Evolutionary conservation across 1,284 basidiomycete species (phyloP).

Genomic region (Fomes fomentarius): DNA sequence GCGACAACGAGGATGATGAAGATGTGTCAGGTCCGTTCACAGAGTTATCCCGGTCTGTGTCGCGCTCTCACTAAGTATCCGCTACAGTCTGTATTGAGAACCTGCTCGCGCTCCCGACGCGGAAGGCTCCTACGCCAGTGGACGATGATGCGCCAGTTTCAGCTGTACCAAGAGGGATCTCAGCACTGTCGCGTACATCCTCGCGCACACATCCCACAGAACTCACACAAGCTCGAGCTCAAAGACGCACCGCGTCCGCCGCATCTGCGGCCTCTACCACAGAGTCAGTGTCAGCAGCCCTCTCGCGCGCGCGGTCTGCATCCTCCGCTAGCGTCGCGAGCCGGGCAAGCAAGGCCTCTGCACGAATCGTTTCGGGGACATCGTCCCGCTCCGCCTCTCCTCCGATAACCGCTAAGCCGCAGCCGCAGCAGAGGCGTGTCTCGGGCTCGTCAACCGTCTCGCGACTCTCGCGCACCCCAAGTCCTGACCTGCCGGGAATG

Average conservation of each 20-base stretch:
- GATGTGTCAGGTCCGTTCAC: constrained; percentile 28
- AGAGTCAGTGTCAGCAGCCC: constrained; percentile 22
- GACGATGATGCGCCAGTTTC: constrained; percentile 2
- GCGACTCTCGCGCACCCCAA: constrained; percentile 46
- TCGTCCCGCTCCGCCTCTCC: constrained; percentile 13
- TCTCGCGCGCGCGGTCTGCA: constrained; percentile 24
- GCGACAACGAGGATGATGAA: constrained; percentile 8
- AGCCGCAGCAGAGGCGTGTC: constrained; percentile 12
- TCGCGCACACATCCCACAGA: constrained; percentile 14
- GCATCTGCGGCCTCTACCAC: constrained; percentile 5
- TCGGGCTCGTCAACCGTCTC: constrained; percentile 24
- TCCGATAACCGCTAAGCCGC: no score
- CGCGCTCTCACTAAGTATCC: background rate
- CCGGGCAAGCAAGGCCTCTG: constrained; percentile 22
- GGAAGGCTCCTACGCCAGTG: constrained; percentile 22
- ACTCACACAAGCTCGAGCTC: constrained; percentile 2
- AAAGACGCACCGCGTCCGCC: constrained; percentile 12
- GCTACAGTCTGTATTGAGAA: constrained; percentile 28
- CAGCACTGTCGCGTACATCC: constrained; percentile 16
- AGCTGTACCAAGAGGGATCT: constrained; percentile 18
- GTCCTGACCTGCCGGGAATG: constrained; percentile 53
- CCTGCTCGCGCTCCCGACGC: constrained; percentile 25
- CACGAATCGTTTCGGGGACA: background rate
- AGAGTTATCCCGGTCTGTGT: background rate
- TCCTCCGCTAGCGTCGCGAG: constrained; percentile 19